A percentile compares a stretch with the other conserved stretches of the same genome.
These are phyloP conservation scores for Mortierella sp. DNA, from an alignment of 371 early-diverging fungal species.

Conservation along the genomic window DNA sequence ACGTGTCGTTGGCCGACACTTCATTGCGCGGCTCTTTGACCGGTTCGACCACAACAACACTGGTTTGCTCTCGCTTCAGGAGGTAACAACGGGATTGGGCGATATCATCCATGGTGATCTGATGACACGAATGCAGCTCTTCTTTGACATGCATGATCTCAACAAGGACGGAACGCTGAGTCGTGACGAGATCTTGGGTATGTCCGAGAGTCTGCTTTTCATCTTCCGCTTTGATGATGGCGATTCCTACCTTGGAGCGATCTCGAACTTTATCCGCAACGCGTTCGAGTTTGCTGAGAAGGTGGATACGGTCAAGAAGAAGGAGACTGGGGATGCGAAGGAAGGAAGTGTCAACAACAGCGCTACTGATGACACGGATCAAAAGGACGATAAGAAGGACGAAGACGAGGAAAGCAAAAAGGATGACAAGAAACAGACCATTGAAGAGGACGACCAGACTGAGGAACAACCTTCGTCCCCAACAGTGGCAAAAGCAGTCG, in stretches of 20 bases:
- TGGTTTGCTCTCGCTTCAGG: constrained; percentile 77
- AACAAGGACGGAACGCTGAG: constrained; percentile 78
- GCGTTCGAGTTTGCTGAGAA: constrained; percentile 76
- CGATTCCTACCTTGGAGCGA: constrained; percentile 72
- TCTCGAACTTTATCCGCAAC: constrained; percentile 77
- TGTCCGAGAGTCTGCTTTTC: constrained; percentile 91
- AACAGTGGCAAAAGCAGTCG: too few relatives aligned
- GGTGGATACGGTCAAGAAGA: constrained; percentile 15
- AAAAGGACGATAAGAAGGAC: constrained; percentile 1
- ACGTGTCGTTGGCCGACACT: constrained; percentile 57
- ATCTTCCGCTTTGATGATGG: constrained; percentile 73
- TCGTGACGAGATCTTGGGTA: constrained; percentile 87
- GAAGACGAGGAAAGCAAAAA: constrained; percentile 4
- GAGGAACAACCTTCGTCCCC: constrained; percentile 23
- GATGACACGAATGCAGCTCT: constrained; percentile 81
- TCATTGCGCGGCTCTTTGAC: constrained; percentile 66
- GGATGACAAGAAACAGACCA: neutral
- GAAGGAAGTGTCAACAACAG: too few relatives aligned
- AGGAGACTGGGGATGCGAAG: neutral
- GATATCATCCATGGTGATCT: constrained; percentile 83
- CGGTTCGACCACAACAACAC: constrained; percentile 66
- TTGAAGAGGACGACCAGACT: too few relatives aligned
- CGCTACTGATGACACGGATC: neutral
- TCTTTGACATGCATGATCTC: constrained; percentile 87
- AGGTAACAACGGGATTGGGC: constrained; percentile 84